Evolutionary conservation across 345 rosid species (phyloP), one percentile per base, ranked within the genome.

Genomic region (Eutrema heterophyllum): DNA sequence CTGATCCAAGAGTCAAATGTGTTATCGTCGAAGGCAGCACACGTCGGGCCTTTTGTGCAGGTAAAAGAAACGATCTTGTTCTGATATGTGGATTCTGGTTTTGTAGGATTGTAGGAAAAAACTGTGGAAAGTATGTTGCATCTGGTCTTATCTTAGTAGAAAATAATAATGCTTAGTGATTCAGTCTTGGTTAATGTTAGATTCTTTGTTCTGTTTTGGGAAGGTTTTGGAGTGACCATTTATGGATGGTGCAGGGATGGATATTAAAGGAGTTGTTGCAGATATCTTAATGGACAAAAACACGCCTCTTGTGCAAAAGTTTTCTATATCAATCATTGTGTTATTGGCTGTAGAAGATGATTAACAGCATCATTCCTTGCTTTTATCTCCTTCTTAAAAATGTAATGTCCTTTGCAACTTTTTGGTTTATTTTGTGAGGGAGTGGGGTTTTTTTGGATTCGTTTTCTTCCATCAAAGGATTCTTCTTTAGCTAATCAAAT

Each of bases 11-110:
- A 62, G 93, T 91, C 26, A 89, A 89, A 61, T 94, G 96, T 80
- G 98, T 91, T 29, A 44, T 94, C 41, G 85, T 91, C 3, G 82
- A 91, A 80, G 86, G 96, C 41, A 83, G 96, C 68, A 68, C 92
- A 2, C 74, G 92, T 53, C 93, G 97, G 52, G 95, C 98, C 54
- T 91, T 94, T 66, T 94, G 88, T 73, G 88, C 97, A 49, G 98
- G 97, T 91, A 49, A 40, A 38, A 43, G 1, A 7, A 7, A 36
- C 30, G 3, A 16, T 16, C 32, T 29, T 43, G 2, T 52, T 43
- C n/a, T 61, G 33, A 7, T 12, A 7, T 27, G 59, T 43, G 49
- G 48, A 44, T 59, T 54, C 30, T 69, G 58, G 48, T 50, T 68
- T 30, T 69, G 15, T 70, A 43, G 70, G 66, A 35, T 63, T 64